Evolutionary conservation across 345 rosid species (phyloP), one percentile per base, ranked within the genome.

Genomic region (Noccaea caerulescens): DNA sequence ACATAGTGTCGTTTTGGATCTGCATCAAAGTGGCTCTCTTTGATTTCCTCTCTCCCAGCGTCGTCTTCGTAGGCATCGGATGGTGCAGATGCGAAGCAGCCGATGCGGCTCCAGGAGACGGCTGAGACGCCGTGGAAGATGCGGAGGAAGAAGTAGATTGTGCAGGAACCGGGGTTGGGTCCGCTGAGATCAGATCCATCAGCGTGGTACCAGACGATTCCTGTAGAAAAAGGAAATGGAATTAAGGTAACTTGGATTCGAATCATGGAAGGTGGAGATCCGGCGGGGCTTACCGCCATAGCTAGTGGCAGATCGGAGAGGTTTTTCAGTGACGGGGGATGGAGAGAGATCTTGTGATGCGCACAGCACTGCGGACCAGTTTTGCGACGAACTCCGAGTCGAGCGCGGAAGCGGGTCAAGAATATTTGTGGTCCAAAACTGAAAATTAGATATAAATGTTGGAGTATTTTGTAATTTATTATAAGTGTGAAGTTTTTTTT

Each of bases 181-280:
- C 99, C 18, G 98, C 91, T 71, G 98, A 83, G 51, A 94, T 94
- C 82, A 91, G 92, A 91, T 94, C 99, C 99, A 94, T 94, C 68
- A 94, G 84, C 61, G 99, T 91, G 18, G 76, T 88, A 67, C 98
- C 98, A 57, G 96, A 82, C 6, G 96, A 85, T 39, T 94, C 98
- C 97, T 91, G 72, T 34, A 12, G 2, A 3, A 20, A 34, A 49
- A 25, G 23, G 16, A 45, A 61, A 73, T 64, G 33, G 30, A 27
- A 34, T 7, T 11, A 25, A 52, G 62, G 23, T 66, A 18, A 68
- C 7, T 18, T 45, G 57, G 58, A 54, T 54, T 75, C 51, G 38
- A 69, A 55, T 69, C 9, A 8, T 51, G 20, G 39, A 49, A 32
- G 68, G 57, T 61, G 49, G 65, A 62, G 74, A 75, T 62, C 54